Percentiles rank a stretch among this genome's conserved stretches.
Evolutionary conservation across 192 early-diverging fungal species (phyloP).

Genomic region (Coemansia sp.): DNA sequence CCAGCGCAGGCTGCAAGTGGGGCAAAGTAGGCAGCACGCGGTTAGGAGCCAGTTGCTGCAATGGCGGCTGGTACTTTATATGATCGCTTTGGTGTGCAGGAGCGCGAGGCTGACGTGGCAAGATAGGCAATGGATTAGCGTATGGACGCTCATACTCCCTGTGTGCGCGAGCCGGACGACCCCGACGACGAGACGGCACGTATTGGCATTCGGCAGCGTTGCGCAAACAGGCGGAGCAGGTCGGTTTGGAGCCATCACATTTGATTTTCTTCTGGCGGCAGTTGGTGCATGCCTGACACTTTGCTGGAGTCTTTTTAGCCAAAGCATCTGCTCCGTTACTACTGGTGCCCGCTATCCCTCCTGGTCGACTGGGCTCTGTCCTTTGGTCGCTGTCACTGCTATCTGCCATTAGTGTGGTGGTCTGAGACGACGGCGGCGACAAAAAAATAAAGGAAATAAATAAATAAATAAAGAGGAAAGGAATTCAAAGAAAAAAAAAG

Average conservation of each 20-base stretch:
- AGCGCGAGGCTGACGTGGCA: constrained; percentile 45
- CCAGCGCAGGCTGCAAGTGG: constrained; percentile 48
- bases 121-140: constrained; percentile 54
- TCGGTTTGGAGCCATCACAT: constrained; percentile 57
- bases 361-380: constrained; percentile 10
- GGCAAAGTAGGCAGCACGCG: constrained; percentile 49
- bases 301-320: constrained; percentile 38
- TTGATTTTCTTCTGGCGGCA: constrained; percentile 60
- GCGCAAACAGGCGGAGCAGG: constrained; percentile 52
- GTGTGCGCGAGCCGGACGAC: constrained; percentile 51
- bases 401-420: constrained; percentile 26
- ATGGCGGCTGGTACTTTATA: constrained; percentile 26
- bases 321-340: constrained; percentile 11
- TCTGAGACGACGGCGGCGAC: no score
- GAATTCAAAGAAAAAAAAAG: background rate
- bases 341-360: constrained; percentile 12
- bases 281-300: constrained; percentile 59
- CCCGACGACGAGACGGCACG: constrained; percentile 55
- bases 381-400: constrained; percentile 55
- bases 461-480: background rate
- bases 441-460: background rate
- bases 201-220: constrained; percentile 51
- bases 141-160: constrained; percentile 57
- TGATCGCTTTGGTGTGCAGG: constrained; percentile 14
- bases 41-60: constrained; percentile 26